Evolutionary conservation across 1,284 basidiomycete genomes (phyloP).

Genomic region (Naganishia sp.): DNA sequence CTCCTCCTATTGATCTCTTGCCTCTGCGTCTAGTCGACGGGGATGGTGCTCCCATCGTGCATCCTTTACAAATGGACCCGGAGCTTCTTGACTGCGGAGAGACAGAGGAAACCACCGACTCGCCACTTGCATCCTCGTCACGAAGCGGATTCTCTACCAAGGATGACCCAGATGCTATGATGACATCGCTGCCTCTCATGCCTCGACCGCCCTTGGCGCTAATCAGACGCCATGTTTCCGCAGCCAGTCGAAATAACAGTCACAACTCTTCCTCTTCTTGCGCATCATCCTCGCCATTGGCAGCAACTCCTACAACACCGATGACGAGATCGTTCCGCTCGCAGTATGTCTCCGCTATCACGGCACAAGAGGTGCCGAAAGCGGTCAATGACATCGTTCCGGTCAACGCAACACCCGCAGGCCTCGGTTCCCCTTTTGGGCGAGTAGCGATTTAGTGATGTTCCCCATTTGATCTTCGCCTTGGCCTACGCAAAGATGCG

Average conservation of each 20-base stretch:
- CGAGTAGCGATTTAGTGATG: too few species aligned
- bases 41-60: conserved; percentile 2
- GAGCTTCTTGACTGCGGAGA: neutral
- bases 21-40: conserved; percentile 7
- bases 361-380: too few species aligned
- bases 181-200: neutral
- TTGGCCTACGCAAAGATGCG: too few species aligned
- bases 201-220: conserved; percentile 1
- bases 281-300: conserved; percentile 1
- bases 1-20: conserved; percentile 7
- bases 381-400: too few species aligned
- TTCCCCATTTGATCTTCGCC: too few species aligned
- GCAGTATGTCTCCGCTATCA: too few species aligned
- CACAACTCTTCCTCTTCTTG: neutral
- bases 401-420: too few species aligned
- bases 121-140: neutral
- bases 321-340: too few species aligned
- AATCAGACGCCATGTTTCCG: conserved; percentile 14
- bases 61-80: conserved; percentile 10
- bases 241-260: neutral
- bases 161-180: neutral
- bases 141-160: neutral
- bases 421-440: too few species aligned
- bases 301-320: neutral
- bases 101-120: neutral